Evolutionary conservation across 176 grass and related monocot species (phyloP).

Genomic region (Typha latifolia): DNA sequence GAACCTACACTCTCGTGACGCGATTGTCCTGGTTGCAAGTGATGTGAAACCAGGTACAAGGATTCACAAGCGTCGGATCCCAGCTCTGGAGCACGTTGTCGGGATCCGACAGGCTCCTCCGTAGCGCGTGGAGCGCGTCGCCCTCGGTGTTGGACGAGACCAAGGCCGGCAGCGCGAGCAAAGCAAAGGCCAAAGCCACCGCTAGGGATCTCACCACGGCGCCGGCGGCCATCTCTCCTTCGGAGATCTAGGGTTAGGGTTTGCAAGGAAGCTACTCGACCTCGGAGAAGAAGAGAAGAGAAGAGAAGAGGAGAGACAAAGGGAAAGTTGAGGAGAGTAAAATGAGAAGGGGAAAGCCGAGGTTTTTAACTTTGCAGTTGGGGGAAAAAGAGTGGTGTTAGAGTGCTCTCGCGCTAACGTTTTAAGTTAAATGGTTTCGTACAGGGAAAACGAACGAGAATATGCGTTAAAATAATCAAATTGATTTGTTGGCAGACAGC

Average conservation of each 20-base stretch:
- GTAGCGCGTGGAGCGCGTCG: slow-evolving; percentile 53
- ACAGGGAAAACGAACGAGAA: no score
- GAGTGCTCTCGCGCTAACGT: no score
- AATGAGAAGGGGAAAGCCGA: not conserved
- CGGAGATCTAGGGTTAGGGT: slow-evolving; percentile 13
- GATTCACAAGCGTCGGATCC: slow-evolving; percentile 43
- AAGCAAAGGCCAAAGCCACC: not conserved
- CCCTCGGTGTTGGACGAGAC: slow-evolving; percentile 40
- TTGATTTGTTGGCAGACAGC: not conserved
- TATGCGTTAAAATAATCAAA: not conserved
- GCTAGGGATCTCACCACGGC: not conserved
- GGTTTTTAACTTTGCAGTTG: no score
- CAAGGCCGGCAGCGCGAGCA: slow-evolving; percentile 13
- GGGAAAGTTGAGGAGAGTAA: not conserved
- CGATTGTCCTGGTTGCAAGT: slow-evolving; percentile 36
- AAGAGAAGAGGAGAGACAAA: not conserved
- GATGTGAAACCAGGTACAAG: slow-evolving; percentile 54
- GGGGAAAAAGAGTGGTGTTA: no score
- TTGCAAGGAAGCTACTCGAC: not conserved
- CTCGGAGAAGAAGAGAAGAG: not conserved
- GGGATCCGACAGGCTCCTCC: slow-evolving; percentile 34
- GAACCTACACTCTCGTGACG: slow-evolving; percentile 47
- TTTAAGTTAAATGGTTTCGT: no score
- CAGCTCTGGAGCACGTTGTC: slow-evolving; percentile 43
- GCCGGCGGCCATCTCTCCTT: not conserved